Conservation (phyloP, 345 rosid species). For the Alliaria petiolata region DNA sequence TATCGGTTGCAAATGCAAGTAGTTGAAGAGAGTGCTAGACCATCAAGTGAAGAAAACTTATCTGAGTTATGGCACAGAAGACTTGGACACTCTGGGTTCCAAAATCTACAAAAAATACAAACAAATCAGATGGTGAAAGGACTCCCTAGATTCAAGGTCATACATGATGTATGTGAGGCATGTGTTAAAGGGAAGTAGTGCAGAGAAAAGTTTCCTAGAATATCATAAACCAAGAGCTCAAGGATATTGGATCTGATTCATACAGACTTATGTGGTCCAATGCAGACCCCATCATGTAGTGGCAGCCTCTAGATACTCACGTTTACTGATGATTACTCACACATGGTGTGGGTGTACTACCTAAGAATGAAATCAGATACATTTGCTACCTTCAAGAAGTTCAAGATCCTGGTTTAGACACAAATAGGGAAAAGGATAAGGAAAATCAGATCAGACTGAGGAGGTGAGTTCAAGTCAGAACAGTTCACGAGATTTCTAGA, state of each 20-base stretch:
- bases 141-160: background rate
- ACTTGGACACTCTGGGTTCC: too few relatives aligned
- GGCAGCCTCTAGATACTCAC: background rate
- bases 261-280: background rate
- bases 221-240: background rate
- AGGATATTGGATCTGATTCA: too few relatives aligned
- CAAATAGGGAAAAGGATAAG: background rate
- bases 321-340: background rate
- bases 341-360: background rate
- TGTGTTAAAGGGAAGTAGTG: background rate
- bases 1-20: too few relatives aligned
- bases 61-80: too few relatives aligned
- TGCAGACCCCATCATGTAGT: background rate
- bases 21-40: too few relatives aligned
- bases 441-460: background rate
- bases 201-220: background rate
- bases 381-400: background rate
- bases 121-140: background rate
- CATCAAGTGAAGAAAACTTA: too few relatives aligned
- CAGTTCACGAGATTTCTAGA: background rate
- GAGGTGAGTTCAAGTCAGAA: background rate
- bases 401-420: background rate
- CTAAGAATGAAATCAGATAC: background rate
- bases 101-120: too few relatives aligned
- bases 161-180: background rate